Evolutionary conservation across 257 asterid species (phyloP), one percentile per base, ranked within the genome.

Genomic region (Thymus mandschuricus): DNA sequence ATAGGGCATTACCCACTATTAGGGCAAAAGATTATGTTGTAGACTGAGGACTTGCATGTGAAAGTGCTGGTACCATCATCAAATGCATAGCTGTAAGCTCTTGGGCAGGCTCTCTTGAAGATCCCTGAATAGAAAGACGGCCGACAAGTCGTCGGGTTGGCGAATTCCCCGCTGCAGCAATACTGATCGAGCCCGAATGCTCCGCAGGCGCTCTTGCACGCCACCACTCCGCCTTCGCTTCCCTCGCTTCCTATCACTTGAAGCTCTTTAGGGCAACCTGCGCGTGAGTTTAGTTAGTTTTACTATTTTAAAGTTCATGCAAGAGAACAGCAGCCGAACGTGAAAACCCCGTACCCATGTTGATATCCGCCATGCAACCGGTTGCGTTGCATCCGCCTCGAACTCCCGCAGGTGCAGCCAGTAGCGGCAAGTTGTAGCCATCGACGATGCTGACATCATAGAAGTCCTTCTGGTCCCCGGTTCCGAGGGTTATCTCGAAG

Each of bases 191-290:
- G 76, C 33, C 91, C 87, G 64, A 92, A 89, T 5, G 95, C 96
- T 76, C 50, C 89, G 67, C 96, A 92, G 1, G 98, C 98, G 13
- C 98, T 92, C 86, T 79, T 86, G 86, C 98, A 89, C 15, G 90
- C 98, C 58, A 89, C 89, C 45, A 89, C 97, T 41, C 87, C 88
- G 51, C 78, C 86, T 28, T 65, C 86, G 3, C 75, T 81, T 51
- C 71, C 85, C 6, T 75, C 90, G 11, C 62, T 71, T 2, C 92
- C 92, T 2, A 82, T 83, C 69, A 89, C 95, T 72, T 92, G 96
- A 68, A 92, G 98, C 71, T 89, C 98, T 68, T 71, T 84, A 2
- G 97, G 98, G 58, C 98, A 92, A 62, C 95, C 98, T 92, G 91
- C 73, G 51, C 13, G 12, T 4, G 51, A 8, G 2, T 15, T 12